Conservation (phyloP, 768 basidiomycete genomes). For the Leccinum barrowsii region DNA sequence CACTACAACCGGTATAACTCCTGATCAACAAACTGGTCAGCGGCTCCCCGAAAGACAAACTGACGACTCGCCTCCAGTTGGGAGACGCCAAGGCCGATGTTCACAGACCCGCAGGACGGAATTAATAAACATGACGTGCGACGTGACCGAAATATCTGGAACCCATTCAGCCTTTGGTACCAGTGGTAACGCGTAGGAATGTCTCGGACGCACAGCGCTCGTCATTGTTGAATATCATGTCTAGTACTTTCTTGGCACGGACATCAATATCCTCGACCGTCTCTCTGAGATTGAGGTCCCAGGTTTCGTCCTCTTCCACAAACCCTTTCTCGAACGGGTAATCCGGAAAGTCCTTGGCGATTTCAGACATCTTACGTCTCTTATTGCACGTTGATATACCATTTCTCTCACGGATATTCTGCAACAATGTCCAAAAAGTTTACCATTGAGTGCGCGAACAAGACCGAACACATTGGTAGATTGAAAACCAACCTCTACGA, state of each 20-base stretch:
- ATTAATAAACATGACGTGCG: conserved; percentile 60
- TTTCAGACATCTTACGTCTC: conserved; percentile 47
- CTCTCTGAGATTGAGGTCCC: conserved; percentile 55
- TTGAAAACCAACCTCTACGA: conserved; percentile 50
- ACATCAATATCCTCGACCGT: conserved; percentile 33
- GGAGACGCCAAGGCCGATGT: conserved; percentile 42
- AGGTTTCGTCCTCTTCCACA: conserved; percentile 61
- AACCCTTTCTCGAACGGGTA: conserved; percentile 57
- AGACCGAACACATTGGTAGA: not conserved
- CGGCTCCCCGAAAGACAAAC: not conserved
- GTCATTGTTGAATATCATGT: conserved; percentile 50
- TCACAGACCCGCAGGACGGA: conserved; percentile 49
- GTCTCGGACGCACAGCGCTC: conserved; percentile 43
- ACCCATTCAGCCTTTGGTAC: not conserved
- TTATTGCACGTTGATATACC: conserved; percentile 72
- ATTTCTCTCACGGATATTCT: conserved; percentile 68
- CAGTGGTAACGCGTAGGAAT: not conserved
- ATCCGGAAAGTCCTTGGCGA: conserved; percentile 43
- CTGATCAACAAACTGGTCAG: conserved; percentile 10
- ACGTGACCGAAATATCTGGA: conserved; percentile 63
- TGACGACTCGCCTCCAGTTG: conserved; percentile 58
- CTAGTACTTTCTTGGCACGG: conserved; percentile 37
- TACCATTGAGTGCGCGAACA: no score
- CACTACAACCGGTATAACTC: conserved; percentile 25
- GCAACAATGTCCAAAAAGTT: not conserved